Evolutionary conservation across 768 basidiomycete genomes (phyloP), one percentile per base, ranked within the genome.

Genomic region (Fistulinella prunicolor): DNA sequence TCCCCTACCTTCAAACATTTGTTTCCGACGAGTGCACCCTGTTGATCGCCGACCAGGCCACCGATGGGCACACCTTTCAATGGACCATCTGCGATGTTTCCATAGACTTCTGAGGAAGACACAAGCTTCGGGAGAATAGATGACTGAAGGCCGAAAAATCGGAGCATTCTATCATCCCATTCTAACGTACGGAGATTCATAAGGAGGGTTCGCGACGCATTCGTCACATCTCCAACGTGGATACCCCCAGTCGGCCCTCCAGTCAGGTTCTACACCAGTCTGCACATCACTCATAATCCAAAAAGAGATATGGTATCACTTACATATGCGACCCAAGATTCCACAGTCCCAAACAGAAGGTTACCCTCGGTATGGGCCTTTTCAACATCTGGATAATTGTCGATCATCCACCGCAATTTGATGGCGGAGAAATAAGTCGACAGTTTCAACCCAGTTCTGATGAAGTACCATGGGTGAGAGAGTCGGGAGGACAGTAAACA

Each of bases 381-480:
- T 28, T 75, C 68, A 46, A 98, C 92, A 24, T 83, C 80, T 4
- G 78, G 75, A 61, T 86, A 70, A 63, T 97, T 83, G 65, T 95
- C 89, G 52, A 95, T 82, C 88, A 99, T 92, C 95, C 95, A 99
- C 38, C 89, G 82, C 53, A 96, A 76, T 71, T 97, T 98, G 66
- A 96, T 86, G 16, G 87, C 95, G 20, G 94, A 96, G 72, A 99
- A 99, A 71, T 99, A 99, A 0, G 95, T 98, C 14, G 94, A 96
- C 8, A 97, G 76, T n/a, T 88, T 89, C 32, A 96, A 80, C 28
- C 94, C 94, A 40, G 93, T 94, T 51, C 90, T 95, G 54, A 44
- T 5, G 10, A 28, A 43, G 22, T 3, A 37, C 19, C 4, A 24
- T 38, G 6, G 23, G 39, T 39, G 12, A 50, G 39, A 39, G 38